phyloP scores from a whole-genome alignment of 768 basidiomycete species.

The Sporobolomyces pararoseus region DNA sequence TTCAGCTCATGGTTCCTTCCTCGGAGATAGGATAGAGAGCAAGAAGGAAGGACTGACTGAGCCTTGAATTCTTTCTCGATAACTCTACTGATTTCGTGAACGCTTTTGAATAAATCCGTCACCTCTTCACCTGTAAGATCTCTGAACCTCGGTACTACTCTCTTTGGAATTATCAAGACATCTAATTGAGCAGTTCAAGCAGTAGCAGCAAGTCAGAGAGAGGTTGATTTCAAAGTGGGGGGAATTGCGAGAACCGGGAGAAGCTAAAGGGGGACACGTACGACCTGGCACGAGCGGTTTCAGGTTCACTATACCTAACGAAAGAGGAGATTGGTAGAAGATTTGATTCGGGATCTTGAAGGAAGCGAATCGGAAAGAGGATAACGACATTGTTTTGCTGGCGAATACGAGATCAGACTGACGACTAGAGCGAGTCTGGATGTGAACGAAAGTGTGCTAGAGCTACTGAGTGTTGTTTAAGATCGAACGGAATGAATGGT shows the following conservation, averaged over 20 bases:
- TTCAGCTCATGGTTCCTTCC: not conserved
- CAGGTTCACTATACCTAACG: conserved; percentile 77
- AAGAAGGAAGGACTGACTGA: conserved; percentile 52
- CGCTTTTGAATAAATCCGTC: conserved; percentile 70
- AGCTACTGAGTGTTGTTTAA: no score
- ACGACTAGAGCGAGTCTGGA: conserved; percentile 2
- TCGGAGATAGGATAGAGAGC: not conserved
- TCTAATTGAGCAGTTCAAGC: conserved; percentile 49
- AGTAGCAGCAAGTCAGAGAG: not conserved
- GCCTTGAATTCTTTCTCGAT: conserved; percentile 78
- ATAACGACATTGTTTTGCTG: no score
- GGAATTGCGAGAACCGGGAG: no score
- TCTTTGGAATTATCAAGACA: conserved; percentile 58
- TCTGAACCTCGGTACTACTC: conserved; percentile 56
- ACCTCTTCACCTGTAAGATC: conserved; percentile 62
- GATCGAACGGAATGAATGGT: no score
- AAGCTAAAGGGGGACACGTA: no score
- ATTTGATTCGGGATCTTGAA: conserved; percentile 38
- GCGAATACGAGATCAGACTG: not conserved
- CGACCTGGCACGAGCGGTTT: conserved; percentile 92
- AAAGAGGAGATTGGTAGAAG: conserved; percentile 30
- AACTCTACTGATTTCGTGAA: conserved; percentile 71
- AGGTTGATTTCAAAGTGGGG: no score
- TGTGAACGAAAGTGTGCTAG: no score
- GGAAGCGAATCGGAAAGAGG: conserved; percentile 30